These are phyloP conservation scores for Sclerotinia glacialis DNA, from an alignment of 2,329 filamentous ascomycete genomes.

Conservation along the genomic window DNA sequence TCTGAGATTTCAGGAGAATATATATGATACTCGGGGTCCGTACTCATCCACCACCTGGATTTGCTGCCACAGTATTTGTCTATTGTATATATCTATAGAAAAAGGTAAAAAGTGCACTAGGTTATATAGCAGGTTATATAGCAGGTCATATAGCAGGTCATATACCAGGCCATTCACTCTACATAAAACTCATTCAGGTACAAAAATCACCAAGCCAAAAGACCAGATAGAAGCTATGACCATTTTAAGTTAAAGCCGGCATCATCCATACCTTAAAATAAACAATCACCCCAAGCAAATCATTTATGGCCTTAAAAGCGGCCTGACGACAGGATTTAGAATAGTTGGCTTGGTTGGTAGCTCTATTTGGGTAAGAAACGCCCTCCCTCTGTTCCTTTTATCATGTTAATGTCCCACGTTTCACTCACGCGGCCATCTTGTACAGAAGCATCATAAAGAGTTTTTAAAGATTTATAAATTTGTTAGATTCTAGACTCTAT, in stretches of 20 bases:
- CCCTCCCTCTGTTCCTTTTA: constrained; percentile 12
- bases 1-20: neutral
- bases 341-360: constrained; percentile 19
- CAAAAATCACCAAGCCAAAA: neutral
- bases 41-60: neutral
- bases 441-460: constrained; percentile 16
- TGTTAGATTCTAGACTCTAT: neutral
- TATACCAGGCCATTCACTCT: neutral
- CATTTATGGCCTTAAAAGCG: constrained; percentile 15
- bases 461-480: neutral
- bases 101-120: too few relatives aligned
- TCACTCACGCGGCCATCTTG: constrained; percentile 21
- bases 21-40: neutral
- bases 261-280: neutral
- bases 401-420: constrained; percentile 21
- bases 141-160: too few relatives aligned
- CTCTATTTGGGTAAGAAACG: constrained; percentile 17
- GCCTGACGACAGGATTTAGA: constrained; percentile 9
- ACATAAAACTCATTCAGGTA: neutral
- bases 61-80: too few relatives aligned
- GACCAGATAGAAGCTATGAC: constrained; percentile 5
- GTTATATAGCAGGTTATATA: too few relatives aligned
- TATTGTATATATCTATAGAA: too few relatives aligned
- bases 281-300: constrained; percentile 6
- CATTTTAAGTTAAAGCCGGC: constrained; percentile 7